Conservation (phyloP, 768 basidiomycete species). For the Termitomyces eurrhizus region DNA sequence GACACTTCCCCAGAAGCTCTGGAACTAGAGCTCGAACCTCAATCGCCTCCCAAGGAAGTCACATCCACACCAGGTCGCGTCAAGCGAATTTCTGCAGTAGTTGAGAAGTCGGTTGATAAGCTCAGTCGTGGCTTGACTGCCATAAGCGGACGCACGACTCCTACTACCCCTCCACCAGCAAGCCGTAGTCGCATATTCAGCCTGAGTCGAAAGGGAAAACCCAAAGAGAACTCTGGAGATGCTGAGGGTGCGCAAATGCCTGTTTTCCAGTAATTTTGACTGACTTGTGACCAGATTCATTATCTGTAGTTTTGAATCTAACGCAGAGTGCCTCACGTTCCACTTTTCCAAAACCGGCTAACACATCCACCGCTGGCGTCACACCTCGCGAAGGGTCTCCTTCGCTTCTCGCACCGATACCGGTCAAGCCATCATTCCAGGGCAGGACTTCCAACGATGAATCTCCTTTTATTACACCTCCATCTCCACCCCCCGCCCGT, state of each 20-base stretch:
- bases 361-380: conserved; percentile 12
- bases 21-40: conserved; percentile 23
- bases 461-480: conserved; percentile 66
- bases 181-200: conserved; percentile 52
- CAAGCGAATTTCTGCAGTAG: conserved; percentile 46
- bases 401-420: conserved; percentile 18
- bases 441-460: conserved; percentile 26
- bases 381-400: conserved; percentile 47
- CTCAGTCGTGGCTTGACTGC: conserved; percentile 56
- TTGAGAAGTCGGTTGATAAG: conserved; percentile 52
- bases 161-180: conserved; percentile 28
- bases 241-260: conserved; percentile 22
- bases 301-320: conserved; percentile 24
- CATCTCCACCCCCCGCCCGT: conserved; percentile 54
- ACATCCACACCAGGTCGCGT: conserved; percentile 41
- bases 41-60: conserved; percentile 21
- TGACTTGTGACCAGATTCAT: conserved; percentile 17
- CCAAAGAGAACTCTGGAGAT: conserved; percentile 36
- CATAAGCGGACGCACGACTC: conserved; percentile 28
- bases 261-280: background rate
- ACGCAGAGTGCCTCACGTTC: conserved; percentile 31
- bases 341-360: conserved; percentile 20
- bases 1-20: conserved; percentile 31
- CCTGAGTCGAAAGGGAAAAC: conserved; percentile 48
- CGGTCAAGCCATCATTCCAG: conserved; percentile 2